Evolutionary conservation across 23 red algal species (phyloP), one percentile per base, ranked within the genome.

Genomic region (Chondrus crispus): DNA sequence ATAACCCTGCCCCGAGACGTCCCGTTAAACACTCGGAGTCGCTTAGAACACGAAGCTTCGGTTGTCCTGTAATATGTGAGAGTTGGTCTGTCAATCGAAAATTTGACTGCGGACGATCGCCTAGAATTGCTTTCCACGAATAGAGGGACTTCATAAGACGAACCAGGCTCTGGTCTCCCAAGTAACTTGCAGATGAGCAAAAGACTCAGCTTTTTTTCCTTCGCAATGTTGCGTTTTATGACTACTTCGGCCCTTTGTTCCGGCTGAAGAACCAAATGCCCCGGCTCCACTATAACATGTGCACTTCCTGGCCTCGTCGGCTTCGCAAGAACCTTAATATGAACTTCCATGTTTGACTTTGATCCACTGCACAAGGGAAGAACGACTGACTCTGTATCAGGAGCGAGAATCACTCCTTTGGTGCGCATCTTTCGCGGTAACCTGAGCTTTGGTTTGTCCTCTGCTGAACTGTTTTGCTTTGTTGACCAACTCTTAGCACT

Each of bases 111-210:
- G 18, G 50, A 45, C 14, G 64, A n/a, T 11, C 62, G 84, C 64
- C 57, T 87, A 2, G 16, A 19, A 10, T 33, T 51, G 49, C 51
- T 44, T 20, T 87, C 84, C 3, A 87, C 63, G 14, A 55, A 72
- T 40, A 87, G 84, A 72, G 84, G 84, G 6, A 87, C 84, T 18
- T 72, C 63, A 72, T 87, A 87, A 51, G 74, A 62, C 57, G 84
- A 73, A n/a, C 47, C 53, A 9, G 69, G 57, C 63, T 87, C 74
- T 30, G 55, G 45, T n/a, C 47, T 47, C 4, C 66, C 66, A 33
- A 62, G 28, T 2, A 72, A 68, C 46, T 87, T 71, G 46, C 63
- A 63, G n/a, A 68, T 32, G 40, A 87, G 13, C 32, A 87, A 73
- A 37, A 87, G 71, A n/a, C 84, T 51, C 28, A 87, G 45, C 32